Base-by-base conservation (phyloP, 177 flowering plant species). In the Telopea speciosissima region DNA sequence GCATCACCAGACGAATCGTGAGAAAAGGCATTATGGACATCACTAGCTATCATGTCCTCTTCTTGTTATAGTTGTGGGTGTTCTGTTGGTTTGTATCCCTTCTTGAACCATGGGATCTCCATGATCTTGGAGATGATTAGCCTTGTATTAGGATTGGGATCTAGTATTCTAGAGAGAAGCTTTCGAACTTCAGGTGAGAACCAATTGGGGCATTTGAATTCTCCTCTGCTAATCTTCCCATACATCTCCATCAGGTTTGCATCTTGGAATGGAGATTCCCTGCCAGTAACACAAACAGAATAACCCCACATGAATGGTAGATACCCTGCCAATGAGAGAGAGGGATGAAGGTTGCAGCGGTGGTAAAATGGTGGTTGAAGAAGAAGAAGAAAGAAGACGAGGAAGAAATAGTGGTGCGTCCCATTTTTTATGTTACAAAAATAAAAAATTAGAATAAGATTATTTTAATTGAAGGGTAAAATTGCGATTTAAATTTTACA, bases 221-320 rank as follows among this genome's bases (percentile, higher is more conserved):
- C n/a, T n/a, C n/a, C n/a, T n/a, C n/a, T n/a, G n/a, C 75, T 78
- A 0, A 86, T 86, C 79, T 86, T 86, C 72, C 71, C 75, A 62
- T 86, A 86, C 84, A 86, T 74, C 49, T 82, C 85, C 84, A 88
- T 80, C 4, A 88, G 71, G 74, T 86, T 86, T 0, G 73, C 16
- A 19, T 88, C 91, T 11, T 83, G 80, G 70, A 88, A 88, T 5
- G 91, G 89, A 88, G 80, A 75, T 68, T 82, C 11, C 89, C 88
- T 0, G 89, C 87, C 69, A 88, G n/a, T 0, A 88, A 71, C 21
- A 88, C 91, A 31, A 72, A 88, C 0, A 86, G 79, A 22, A 88
- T 62, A 17, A 88, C 91, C 8, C 91, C 91, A 68, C 87, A 88
- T 0, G 91, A 86, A n/a, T n/a, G n/a, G n/a, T n/a, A n/a, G n/a